Evolutionary conservation across 352 stramenopile species (phyloP).

Genomic region (Phytophthora constricta): DNA sequence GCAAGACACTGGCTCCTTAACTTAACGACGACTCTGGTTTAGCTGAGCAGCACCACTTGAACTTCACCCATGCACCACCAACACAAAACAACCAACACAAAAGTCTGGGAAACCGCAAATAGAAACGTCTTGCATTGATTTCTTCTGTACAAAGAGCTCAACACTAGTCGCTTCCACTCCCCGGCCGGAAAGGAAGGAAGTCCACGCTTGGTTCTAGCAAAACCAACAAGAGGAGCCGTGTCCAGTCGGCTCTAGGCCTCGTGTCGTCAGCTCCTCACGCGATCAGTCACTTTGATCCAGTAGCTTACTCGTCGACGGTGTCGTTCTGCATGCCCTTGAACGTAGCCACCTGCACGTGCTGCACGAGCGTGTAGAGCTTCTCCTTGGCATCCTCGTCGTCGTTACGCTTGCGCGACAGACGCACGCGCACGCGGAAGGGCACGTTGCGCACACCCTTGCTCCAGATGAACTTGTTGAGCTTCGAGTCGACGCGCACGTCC

Average conservation of each 20-base stretch:
- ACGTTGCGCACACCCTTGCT: slow-evolving; percentile 98
- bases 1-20: too few relatives aligned
- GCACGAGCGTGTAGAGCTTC: slow-evolving; percentile 99
- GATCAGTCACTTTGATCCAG: slow-evolving; percentile 17
- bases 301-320: slow-evolving; percentile 92
- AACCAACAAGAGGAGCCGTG: not conserved
- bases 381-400: slow-evolving; percentile 99
- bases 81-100: not conserved
- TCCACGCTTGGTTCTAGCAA: slow-evolving; percentile 19
- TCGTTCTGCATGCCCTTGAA: slow-evolving; percentile 98
- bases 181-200: slow-evolving; percentile 31
- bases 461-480: slow-evolving; percentile 99
- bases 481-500: slow-evolving; percentile 96
- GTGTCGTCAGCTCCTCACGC: not conserved
- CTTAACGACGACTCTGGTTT: too few relatives aligned
- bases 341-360: slow-evolving; percentile 95
- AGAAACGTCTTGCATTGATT: slow-evolving; percentile 46
- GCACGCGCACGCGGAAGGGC: slow-evolving; percentile 97
- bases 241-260: not conserved
- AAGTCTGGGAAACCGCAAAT: slow-evolving; percentile 43
- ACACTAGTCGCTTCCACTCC: slow-evolving; percentile 35
- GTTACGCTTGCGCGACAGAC: slow-evolving; percentile 98
- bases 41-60: not conserved
- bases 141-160: slow-evolving; percentile 31
- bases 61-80: not conserved